Conservation (phyloP, 768 basidiomycete species). For the Psilocybe azurescens region DNA sequence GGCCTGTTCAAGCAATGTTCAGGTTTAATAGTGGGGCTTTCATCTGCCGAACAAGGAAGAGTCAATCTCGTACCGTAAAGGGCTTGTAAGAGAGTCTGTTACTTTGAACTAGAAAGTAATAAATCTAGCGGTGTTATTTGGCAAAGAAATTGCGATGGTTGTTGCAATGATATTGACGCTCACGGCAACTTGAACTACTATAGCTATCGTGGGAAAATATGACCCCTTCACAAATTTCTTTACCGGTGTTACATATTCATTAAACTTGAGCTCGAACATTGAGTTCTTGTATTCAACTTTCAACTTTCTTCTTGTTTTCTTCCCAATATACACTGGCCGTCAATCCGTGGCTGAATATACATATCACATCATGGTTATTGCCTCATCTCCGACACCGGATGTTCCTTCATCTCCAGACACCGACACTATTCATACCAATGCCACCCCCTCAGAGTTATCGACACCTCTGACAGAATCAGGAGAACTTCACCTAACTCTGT, state of each 20-base stretch:
- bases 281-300: neutral
- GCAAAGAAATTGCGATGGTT: no score
- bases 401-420: slow-evolving; percentile 28
- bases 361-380: slow-evolving; percentile 11
- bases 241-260: neutral
- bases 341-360: neutral
- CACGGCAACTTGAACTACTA: neutral
- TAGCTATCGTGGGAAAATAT: neutral
- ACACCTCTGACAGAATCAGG: slow-evolving; percentile 35
- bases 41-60: no score
- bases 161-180: neutral
- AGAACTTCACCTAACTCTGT: slow-evolving; percentile 35
- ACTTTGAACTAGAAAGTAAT: no score
- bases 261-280: neutral
- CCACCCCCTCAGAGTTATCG: slow-evolving; percentile 27
- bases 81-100: no score
- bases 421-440: slow-evolving; percentile 20
- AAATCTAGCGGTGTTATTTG: no score
- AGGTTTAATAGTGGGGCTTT: no score
- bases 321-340: neutral
- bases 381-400: slow-evolving; percentile 19
- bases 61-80: no score
- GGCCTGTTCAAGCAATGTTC: no score
- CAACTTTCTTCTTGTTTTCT: slow-evolving; percentile 1
- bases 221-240: slow-evolving; percentile 4